Conservation (phyloP, 495 filamentous ascomycete genomes). For the Glonium stellatum region DNA sequence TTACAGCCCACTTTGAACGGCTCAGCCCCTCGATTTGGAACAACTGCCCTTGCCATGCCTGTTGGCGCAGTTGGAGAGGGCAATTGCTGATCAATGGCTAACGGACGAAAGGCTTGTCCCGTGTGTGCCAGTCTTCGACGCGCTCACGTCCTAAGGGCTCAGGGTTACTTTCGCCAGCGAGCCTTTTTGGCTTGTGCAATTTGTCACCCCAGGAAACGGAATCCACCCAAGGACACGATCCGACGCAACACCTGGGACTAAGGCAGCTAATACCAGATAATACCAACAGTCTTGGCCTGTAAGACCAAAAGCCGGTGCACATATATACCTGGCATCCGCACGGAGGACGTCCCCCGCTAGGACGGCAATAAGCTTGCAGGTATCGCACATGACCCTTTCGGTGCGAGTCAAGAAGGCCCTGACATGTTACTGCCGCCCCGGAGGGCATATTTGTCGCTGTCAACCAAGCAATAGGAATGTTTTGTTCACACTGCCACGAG, state of each 20-base stretch:
- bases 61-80: neutral
- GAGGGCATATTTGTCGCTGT: neutral
- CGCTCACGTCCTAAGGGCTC: neutral
- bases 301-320: neutral
- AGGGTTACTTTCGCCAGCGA: neutral
- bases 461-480: neutral
- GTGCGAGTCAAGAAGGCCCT: neutral
- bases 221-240: neutral
- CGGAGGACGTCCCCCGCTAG: neutral
- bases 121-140: neutral
- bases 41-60: constrained; percentile 12
- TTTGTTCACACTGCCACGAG: neutral
- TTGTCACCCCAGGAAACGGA: neutral
- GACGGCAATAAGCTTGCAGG: neutral
- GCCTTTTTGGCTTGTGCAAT: neutral
- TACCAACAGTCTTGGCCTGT: neutral
- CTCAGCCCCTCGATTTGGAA: constrained; percentile 19
- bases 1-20: constrained; percentile 10
- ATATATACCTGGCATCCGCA: neutral
- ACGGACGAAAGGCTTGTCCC: neutral
- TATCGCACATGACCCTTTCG: constrained; percentile 2
- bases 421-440: neutral
- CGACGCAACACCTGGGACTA: neutral
- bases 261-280: neutral
- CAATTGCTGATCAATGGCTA: constrained; percentile 11